Evolutionary conservation across 129 eudicot genomes (phyloP), one percentile per base, ranked within the genome.

Genomic region (Chrysanthemum makinoi): DNA sequence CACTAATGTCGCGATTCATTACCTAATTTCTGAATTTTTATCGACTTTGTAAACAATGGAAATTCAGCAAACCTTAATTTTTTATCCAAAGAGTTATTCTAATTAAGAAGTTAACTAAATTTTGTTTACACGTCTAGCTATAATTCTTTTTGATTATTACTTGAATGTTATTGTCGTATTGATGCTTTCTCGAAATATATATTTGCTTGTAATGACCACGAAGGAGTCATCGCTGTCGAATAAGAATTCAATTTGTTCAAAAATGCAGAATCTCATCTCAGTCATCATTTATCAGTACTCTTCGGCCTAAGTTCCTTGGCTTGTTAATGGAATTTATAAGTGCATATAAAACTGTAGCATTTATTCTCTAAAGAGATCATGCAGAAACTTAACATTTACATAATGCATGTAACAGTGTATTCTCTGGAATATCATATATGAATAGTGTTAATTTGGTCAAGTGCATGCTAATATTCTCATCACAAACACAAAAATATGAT

Each of bases 211-310:
- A 20, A 17, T 44, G 39, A 19, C 14, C 58, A 68, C 57, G 14
- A 65, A 28, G 22, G 62, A 57, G 80, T 76, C 68, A 43, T 76
- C 73, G 26, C 61, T 26, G 35, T 76, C 80, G 62, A 76, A 68
- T 68, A 76, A 62, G 68, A 76, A 76, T 28, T 68, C 14, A 22
- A 67, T 57, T 46, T 48, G 4, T 2, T 28, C 3, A 28, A 28
- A 57, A 22, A 22, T 22, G 24, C 24, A 22, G 24, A 22, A 22
- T 22, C 24, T 22, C 24, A 22, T 22, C 24, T 22, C 24, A 22
- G 1, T 22, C 24, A 0, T 22, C 24, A 22, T 22, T 22, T 22
- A 22, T 22, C 24, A 22, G 24, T 1, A 22, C 24, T 22, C 24
- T 22, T 22, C 24, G 1, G 24, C 24, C 1, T 22, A 22, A 22